Base-by-base conservation (phyloP, 2,329 filamentous ascomycete species). In the Arthroderma sp. region DNA sequence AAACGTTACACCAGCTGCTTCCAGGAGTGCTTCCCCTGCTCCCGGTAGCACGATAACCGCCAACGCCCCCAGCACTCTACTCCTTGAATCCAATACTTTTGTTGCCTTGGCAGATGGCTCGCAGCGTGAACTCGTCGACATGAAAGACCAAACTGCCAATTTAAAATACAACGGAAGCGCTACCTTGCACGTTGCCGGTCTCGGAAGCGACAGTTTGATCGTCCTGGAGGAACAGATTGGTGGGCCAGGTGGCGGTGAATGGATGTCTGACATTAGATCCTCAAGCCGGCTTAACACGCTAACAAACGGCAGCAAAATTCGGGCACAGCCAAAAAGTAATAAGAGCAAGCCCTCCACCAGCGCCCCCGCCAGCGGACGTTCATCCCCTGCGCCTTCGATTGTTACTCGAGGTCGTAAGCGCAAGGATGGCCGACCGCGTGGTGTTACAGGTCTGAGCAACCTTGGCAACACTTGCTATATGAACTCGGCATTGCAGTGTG, bases 401-500 rank as follows among this genome's bases (percentile, higher is more conserved):
- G 68, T 83, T 50, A 88, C 85, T 0, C 75, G 87, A 52, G 86
- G 86, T 36, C 76, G 85, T 46, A 68, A 75, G 5, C 77, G 81
- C 48, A 80, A 78, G 53, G 76, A 79, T 34, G 83, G 83, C 6
- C 78, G 80, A 50, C 77, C 78, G 8, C 65, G 79, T 31, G 91
- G 91, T 30, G 82, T 81, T 36, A 83, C 88, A 36, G 91, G 91
- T 31, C 69, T 98, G 43, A 79, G 77, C 51, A 98, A 98, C 58
- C 69, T 98, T 9, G 91, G 91, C 40, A 98, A 98, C 58, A 96
- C 91, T 0, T 98, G 91, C 66, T 98, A 98, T 67, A 95, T 96
- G 88, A 96, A 96, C 64, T 94, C 89, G 22, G 91, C 91, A 6
- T 71, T 96, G 44, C 91, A 98, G 61, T 98, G 91, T 61, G 78